Base-by-base conservation (phyloP, 2,329 filamentous ascomycete species). In the Davidsoniella neocaledoniae region DNA sequence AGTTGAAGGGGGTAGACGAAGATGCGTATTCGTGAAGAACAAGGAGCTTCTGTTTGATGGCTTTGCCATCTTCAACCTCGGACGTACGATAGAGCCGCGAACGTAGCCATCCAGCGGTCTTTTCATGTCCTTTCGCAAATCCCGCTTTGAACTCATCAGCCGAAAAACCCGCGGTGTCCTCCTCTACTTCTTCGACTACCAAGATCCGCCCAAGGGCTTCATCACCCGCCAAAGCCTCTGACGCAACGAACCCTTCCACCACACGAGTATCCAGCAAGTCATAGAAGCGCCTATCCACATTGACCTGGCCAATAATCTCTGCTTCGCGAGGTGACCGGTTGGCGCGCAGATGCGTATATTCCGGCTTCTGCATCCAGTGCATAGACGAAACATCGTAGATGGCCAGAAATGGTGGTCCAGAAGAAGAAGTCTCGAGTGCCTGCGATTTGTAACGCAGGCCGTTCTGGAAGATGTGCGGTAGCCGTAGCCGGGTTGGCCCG, bases 321-420 rank as follows among this genome's bases (percentile, higher is more conserved):
- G 71, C 72, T 58, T 78, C 74, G 54, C 73, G 67, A 1, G 65
- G 57, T 2, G 73, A 75, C 21, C 74, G 65, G 57, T 74, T 69
- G 8, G 72, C 75, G 26, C 83, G 73, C 43, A 87, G 67, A 12
- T 68, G 66, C 9, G 74, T 76, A 66, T 94, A 94, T 2, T 78
- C 73, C 48, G 81, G 74, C 45, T 79, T 77, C 46, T 77, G 75
- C 59, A 94, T 70, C 58, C 76, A 76, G 42, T 72, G 65, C 74
- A 90, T 85, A 60, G 81, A 78, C 33, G 76, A 79, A 55, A 91
- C 77, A 62, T 94, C 86, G 70, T 94, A 94, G 50, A 81, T 67
- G 29, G 86, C 86, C 61, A 90, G 76, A 69, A 79, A 94, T 55
- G 78, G 73, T 1, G 84, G 86, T 61, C 90, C 83, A 14, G 67